Evolutionary conservation across 2,329 filamentous ascomycete species (phyloP), one percentile per base, ranked within the genome.

Genomic region (Penicillium digitatum): DNA sequence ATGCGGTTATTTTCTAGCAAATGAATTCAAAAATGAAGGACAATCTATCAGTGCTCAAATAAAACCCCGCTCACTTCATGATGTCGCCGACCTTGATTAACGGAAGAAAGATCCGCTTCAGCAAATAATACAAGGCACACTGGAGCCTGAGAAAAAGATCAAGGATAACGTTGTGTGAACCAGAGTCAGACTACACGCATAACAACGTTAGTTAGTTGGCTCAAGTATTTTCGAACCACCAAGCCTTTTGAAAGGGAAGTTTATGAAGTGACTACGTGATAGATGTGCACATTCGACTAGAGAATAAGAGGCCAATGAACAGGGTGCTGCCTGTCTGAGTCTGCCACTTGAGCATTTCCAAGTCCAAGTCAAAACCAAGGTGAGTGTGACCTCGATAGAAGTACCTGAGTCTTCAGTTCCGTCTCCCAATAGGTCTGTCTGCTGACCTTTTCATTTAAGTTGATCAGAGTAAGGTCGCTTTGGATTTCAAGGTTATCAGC

Each of bases 401-500:
- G 35, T 31, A 44, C 27, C 3, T 12, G 16, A 26, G 34, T 32
- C 11, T 43, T 32, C 20, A 24, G 29, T 16, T 27, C 22, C 9
- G 3, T 32, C 29, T 38, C 46, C n/a, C n/a, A n/a, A n/a, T n/a
- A n/a, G n/a, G n/a, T n/a, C n/a, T n/a, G 32, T 51, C 52, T 54
- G 14, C 39, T 54, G 40, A 54, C 52, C 40, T 43, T 35, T 26
- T 14, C 24, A 18, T 49, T 49, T 54, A 49, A 42, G 50, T 52
- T 52, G 27, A 47, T 47, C 26, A 40, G 27, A 52, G 18, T 46
- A n/a, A 27, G 24, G 29, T 20, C 18, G n/a, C 26, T 26, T 38
- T 9, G 16, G 20, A 24, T 18, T 24, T 14, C 22, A 16, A 34
- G 42, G 44, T 26, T 14, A 37, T 16, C 22, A 18, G 5, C 16